Base-by-base conservation (phyloP, 345 rosid species). In the Trapa bicornis region DNA sequence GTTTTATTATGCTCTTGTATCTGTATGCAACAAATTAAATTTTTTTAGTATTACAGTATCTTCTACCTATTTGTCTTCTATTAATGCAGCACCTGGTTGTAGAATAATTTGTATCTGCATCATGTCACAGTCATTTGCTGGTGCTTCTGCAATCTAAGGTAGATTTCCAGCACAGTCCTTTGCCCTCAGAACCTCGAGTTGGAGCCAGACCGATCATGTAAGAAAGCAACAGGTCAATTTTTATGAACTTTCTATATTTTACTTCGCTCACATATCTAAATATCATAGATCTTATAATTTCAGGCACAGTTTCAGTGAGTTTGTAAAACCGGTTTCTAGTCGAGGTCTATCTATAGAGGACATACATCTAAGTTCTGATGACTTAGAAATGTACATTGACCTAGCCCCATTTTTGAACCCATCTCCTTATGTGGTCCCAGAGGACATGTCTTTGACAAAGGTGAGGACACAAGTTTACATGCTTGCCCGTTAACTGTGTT, bases 361-460 rank as follows among this genome's bases (percentile, higher is more conserved):
- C 75, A 82, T 94, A 79, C 84, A 78, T 75, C 77, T 91, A 54
- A 84, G 78, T 75, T 75, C 93, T 66, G 96, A 91, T 80, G 99
- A 91, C 79, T 76, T 87, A 83, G 97, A 91, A 77, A 87, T 94
- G 99, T 94, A 89, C 82, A 86, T 94, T 72, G 99, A 94, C 82
- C 92, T 94, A 75, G 91, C 86, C 38, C 96, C 97, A 6, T 81
- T 94, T 83, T 74, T 87, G 85, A 94, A 94, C 78, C 96, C 97
- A 6, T 91, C 99, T 45, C 97, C 99, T 2, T 94, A 89, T 15
- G 80, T 91, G 71, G 96, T 94, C 45, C 95, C 96, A 1, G 99
- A 94, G 79, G 97, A 91, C 68, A 94, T 94, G 97, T 94, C 99
- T 13, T 74, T 94, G 78, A 84, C 99, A n/a, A 94, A 94, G 95